A percentile compares a stretch with the other conserved stretches of the same genome.
Conservation (phyloP, 164 flowering plant species). For the Sedum album region DNA sequence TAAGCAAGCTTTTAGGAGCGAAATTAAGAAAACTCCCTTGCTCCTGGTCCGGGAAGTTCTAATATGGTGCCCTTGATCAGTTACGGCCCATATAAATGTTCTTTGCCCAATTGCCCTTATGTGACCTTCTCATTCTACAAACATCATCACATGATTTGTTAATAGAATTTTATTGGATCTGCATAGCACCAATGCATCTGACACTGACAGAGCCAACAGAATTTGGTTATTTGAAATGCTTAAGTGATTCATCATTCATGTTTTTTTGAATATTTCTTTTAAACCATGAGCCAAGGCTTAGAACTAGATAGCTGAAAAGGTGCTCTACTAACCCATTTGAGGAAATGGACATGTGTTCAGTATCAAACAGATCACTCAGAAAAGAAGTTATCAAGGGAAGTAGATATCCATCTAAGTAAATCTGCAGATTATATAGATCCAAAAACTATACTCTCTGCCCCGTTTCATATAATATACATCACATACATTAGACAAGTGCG, state of each 20-base stretch:
- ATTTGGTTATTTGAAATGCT: not conserved
- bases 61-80: conserved; percentile 13
- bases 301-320: not conserved
- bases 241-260: not conserved
- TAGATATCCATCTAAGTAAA: not conserved
- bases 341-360: not conserved
- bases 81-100: conserved; percentile 10
- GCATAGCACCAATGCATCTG: no score
- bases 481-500: no score
- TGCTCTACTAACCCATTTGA: not conserved
- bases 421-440: not conserved
- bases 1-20: conserved; percentile 5
- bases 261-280: not conserved
- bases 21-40: conserved; percentile 10
- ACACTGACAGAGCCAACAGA: no score
- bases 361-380: not conserved
- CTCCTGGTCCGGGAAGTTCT: conserved; percentile 11
- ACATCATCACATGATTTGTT: not conserved
- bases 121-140: not conserved
- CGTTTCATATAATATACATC: no score
- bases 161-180: not conserved
- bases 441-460: no score
- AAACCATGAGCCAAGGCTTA: not conserved
- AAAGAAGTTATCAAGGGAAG: not conserved
- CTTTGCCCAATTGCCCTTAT: not conserved